phyloP scores from a whole-genome alignment of 306 rosid genomes.

The Urtica urens region DNA sequence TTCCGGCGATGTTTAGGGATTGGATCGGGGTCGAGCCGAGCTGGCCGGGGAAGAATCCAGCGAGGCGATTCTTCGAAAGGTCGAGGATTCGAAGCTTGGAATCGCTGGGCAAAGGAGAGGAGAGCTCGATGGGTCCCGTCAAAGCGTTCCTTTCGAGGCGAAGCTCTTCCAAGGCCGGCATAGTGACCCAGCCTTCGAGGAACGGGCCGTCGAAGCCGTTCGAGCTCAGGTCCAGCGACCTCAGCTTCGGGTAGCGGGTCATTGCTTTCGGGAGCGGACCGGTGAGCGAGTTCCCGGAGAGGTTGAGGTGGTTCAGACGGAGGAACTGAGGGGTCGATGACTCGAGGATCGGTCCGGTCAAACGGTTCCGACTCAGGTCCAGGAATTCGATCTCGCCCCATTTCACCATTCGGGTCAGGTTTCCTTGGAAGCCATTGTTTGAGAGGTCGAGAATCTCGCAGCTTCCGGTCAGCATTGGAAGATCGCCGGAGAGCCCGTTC shows the following conservation, averaged over 20 bases:
- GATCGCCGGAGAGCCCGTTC: conserved; percentile 57
- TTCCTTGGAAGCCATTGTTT: conserved; percentile 67
- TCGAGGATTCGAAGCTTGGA: conserved; percentile 68
- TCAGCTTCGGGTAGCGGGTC: conserved; percentile 71
- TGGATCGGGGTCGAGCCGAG: conserved; percentile 50
- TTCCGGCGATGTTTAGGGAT: conserved; percentile 69
- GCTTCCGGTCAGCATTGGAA: conserved; percentile 85
- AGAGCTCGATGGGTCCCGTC: conserved; percentile 45
- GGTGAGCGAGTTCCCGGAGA: conserved; percentile 60
- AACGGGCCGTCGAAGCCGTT: conserved; percentile 62
- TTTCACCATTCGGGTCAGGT: conserved; percentile 58
- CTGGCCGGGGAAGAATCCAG: conserved; percentile 76
- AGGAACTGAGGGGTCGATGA: conserved; percentile 72
- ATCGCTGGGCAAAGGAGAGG: conserved; percentile 36
- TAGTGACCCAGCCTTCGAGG: conserved; percentile 39
- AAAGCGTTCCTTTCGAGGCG: conserved; percentile 62
- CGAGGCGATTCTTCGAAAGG: conserved; percentile 68
- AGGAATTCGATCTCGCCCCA: conserved; percentile 92
- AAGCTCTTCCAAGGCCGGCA: conserved; percentile 78
- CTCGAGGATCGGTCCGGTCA: conserved; percentile 70
- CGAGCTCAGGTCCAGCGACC: conserved; percentile 74
- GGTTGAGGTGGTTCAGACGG: conserved; percentile 64
- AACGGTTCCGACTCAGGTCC: conserved; percentile 75
- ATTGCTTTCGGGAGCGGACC: conserved; percentile 55
- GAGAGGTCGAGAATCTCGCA: conserved; percentile 91